Evolutionary conservation across 208 protist genomes (phyloP), one percentile per base, ranked within the genome.

Genomic region (Hexamita inflata): DNA sequence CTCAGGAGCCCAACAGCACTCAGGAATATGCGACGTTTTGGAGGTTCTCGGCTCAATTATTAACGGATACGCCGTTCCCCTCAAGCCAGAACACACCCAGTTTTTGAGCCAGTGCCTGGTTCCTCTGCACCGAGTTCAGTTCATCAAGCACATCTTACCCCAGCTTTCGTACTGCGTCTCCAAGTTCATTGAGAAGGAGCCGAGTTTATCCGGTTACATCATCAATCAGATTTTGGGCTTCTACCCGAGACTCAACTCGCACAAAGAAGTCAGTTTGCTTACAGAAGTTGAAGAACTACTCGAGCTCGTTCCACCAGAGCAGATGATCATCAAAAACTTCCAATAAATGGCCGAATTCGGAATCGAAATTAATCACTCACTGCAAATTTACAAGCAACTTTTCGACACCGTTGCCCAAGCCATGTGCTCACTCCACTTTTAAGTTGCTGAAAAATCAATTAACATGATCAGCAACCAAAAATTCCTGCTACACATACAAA

Each of bases 21-120:
- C 83, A 76, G 88, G 88, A 30, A 79, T 90, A 26, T 78, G 79
- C 4, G 88, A 89, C 58, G 75, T 90, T 39, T 78, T 90, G 2
- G 88, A 89, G 65, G 87, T 90, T 57, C 73, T 89, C 0, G 87
- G 86, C 11, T 84, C 73, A 26, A 89, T 90, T 58, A 89, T 90
- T 41, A 86, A 90, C 64, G 88, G 88, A 0, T 90, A 89, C 78
- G 84, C 84, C 0, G 60, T 85, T 0, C 88, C 88, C 7, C 66
- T 90, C 0, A 89, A 89, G 67, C 77, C 78, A 42, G 88, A 90
- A 73, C 88, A 90, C 67, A 82, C 74, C 13, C 39, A 62, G n/a
- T 87, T 87, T 42, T 41, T 86, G 0, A 26, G 30, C 30, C 58
- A 79, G 9, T 77, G 76, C 13, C 73, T 90, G 0, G 41, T 90